Base-by-base conservation (phyloP, 1,139 yeast species). In the Saccharomyces hybrid region DNA sequence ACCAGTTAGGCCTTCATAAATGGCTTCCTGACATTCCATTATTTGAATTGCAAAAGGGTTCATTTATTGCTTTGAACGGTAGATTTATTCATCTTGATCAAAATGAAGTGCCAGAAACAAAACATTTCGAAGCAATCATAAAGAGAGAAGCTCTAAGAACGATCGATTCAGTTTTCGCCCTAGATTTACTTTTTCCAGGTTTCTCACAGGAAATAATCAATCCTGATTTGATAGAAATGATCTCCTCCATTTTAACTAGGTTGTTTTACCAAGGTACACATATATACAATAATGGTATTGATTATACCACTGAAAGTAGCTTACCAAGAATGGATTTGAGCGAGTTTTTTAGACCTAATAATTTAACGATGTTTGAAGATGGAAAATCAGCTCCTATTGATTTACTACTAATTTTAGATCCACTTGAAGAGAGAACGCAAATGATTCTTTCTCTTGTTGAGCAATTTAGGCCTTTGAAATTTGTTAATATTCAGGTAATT, bases 391-490 rank as follows among this genome's bases (percentile, higher is more conserved):
- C 63, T 1, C 69, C 72, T 16, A 68, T 83, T 20, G 84, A 84
- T 56, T 65, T 91, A 2, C 70, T 81, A 5, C 73, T 86, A 1
- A 72, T 87, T 2, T 62, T 88, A 47, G 91, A 93, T 67, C 98
- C 98, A 1, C 68, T 83, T 4, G 79, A 80, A 56, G 89, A 86
- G 60, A 65, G 73, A 26, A 79, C 96, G 0, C 97, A 88, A 63
- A 81, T 80, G 53, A 64, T 83, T 25, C 62, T 86, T 0, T 72
- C 84, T 0, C 66, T 85, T 20, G 69, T 82, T 4, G 75, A 75
- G n/a, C 64, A 80, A 0, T 62, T 84, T 9, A 70, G 70, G 42
- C 57, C 67, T 26, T 54, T 80, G 6, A 70, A 73, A 1, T 80
- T 78, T 64, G 73, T 83, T 2, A 77, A 80, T 42, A 67, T 86